Conservation (phyloP, 83 land plant genomes). For the Thuja plicata region DNA sequence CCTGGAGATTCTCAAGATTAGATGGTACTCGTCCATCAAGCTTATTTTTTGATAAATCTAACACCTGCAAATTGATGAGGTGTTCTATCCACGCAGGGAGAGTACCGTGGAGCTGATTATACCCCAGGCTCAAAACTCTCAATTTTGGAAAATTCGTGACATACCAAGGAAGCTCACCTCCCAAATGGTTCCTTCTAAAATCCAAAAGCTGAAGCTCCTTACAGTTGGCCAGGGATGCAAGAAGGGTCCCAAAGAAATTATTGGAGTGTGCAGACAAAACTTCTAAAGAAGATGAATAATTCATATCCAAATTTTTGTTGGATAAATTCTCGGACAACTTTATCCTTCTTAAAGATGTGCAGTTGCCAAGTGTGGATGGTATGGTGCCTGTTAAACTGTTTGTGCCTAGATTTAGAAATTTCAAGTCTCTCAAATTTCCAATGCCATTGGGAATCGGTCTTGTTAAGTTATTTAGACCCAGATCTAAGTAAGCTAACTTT, state of each 20-base stretch:
- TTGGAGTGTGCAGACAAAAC: background rate
- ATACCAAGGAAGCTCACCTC: background rate
- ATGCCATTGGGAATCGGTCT: constrained; percentile 19
- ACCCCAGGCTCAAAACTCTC: constrained; percentile 16
- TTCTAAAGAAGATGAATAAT: background rate
- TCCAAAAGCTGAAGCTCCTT: no score
- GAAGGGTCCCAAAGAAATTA: background rate
- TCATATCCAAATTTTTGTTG: background rate
- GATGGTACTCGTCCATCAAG: background rate
- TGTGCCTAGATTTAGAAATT: constrained; percentile 16
- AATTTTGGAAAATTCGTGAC: constrained; percentile 6
- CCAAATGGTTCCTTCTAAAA: background rate
- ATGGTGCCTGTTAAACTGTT: constrained; percentile 17
- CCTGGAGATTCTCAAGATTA: background rate
- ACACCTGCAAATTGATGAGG: constrained; percentile 20
- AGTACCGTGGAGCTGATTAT: constrained; percentile 15
- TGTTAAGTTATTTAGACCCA: background rate
- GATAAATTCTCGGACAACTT: background rate
- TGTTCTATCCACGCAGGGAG: constrained; percentile 20
- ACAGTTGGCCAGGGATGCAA: background rate
- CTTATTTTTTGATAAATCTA: no score
- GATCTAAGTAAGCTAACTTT: constrained; percentile 7
- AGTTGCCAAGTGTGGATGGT: constrained; percentile 1
- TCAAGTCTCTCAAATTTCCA: constrained; percentile 10
- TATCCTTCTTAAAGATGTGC: background rate